Conservation (phyloP, 2,329 filamentous ascomycete species). For the Blastomyces gilchristii region DNA sequence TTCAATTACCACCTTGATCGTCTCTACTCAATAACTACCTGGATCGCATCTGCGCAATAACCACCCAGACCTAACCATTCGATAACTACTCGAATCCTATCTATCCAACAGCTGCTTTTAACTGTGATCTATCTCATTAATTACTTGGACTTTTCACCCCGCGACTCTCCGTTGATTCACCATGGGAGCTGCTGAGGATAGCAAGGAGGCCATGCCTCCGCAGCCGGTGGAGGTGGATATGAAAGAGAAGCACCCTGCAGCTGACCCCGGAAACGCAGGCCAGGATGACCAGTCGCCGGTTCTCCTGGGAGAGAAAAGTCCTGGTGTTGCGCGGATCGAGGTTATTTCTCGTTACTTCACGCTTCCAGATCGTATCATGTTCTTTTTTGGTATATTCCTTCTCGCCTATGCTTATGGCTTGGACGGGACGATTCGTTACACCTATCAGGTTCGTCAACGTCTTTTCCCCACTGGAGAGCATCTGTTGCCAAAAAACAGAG, state of each 20-base stretch:
- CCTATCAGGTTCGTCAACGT: slow-evolving; percentile 35
- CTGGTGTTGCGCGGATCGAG: slow-evolving; percentile 52
- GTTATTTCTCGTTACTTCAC: slow-evolving; percentile 46
- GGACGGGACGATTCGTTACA: slow-evolving; percentile 45
- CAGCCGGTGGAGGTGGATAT: not conserved
- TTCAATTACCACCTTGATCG: no score
- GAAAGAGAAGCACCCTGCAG: not conserved
- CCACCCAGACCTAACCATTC: not conserved
- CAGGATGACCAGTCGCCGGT: not conserved
- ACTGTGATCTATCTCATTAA: not conserved
- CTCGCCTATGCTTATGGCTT: slow-evolving; percentile 55
- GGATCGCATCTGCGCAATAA: not conserved
- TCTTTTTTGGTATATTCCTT: slow-evolving; percentile 54
- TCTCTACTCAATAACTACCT: not conserved
- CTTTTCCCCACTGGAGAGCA: slow-evolving; percentile 9
- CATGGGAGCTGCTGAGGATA: not conserved
- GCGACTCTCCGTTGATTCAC: not conserved
- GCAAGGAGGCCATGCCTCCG: not conserved
- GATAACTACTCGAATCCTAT: not conserved
- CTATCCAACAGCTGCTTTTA: no score
- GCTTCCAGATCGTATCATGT: slow-evolving; percentile 42
- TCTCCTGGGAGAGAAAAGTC: slow-evolving; percentile 26
- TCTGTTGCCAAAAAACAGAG: slow-evolving; percentile 1
- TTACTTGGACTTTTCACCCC: not conserved
- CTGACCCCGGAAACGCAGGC: not conserved